phyloP scores from a whole-genome alignment of 2,329 filamentous ascomycete genomes.

The Colletotrichum sp. region DNA sequence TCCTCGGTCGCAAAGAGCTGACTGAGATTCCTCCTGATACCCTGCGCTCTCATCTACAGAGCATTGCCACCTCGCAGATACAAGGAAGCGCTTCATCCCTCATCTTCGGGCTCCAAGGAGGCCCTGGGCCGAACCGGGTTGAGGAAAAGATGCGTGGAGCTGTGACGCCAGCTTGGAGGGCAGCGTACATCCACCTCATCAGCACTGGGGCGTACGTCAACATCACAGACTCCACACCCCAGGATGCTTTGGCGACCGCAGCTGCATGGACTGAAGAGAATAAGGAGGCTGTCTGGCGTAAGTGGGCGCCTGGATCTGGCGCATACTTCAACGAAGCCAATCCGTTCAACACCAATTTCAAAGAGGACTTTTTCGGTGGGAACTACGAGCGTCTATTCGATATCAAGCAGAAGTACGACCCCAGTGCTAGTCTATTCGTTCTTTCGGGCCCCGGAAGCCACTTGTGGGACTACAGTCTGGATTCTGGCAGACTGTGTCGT shows the following conservation, averaged over 20 bases:
- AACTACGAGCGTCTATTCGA: slow-evolving; percentile 28
- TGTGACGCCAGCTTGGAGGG: slow-evolving; percentile 1
- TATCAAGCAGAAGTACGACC: slow-evolving; percentile 34
- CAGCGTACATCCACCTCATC: slow-evolving; percentile 11
- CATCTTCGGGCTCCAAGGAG: not conserved
- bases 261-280: slow-evolving; percentile 4
- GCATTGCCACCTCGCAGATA: not conserved
- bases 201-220: not conserved
- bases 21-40: not conserved
- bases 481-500: not conserved
- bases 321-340: slow-evolving; percentile 46
- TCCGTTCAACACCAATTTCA: slow-evolving; percentile 33
- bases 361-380: slow-evolving; percentile 30
- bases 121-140: not conserved
- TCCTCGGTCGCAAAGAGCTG: not conserved
- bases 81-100: not conserved
- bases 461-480: slow-evolving; percentile 12
- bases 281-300: slow-evolving; percentile 5
- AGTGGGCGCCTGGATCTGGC: slow-evolving; percentile 16
- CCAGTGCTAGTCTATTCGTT: slow-evolving; percentile 23
- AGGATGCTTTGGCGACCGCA: not conserved
- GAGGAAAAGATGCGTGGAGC: slow-evolving; percentile 10
- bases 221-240: not conserved
- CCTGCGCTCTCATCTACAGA: not conserved
- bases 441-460: slow-evolving; percentile 19